These are phyloP conservation scores for Thielaviopsis ethacetica DNA, from an alignment of 2,329 filamentous ascomycete species.

Conservation along the genomic window DNA sequence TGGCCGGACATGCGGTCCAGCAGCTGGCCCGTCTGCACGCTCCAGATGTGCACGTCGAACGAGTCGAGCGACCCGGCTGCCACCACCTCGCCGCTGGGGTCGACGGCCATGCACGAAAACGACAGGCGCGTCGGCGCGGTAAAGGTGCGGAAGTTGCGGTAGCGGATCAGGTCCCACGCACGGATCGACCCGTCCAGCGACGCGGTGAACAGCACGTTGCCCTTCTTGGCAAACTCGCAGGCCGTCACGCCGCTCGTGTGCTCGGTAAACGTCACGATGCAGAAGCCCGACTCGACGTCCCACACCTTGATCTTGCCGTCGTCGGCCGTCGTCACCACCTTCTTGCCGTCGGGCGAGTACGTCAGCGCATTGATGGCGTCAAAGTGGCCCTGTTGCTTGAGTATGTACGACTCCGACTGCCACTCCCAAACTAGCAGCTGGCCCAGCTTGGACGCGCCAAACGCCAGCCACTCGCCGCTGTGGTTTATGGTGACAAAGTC, in stretches of 20 bases:
- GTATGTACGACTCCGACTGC: slow-evolving; percentile 96
- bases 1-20: slow-evolving; percentile 83
- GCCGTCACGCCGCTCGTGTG: slow-evolving; percentile 88
- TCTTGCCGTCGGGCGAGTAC: slow-evolving; percentile 86
- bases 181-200: slow-evolving; percentile 87
- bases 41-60: slow-evolving; percentile 97
- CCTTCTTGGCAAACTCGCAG: slow-evolving; percentile 87
- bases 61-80: slow-evolving; percentile 91
- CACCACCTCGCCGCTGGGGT: slow-evolving; percentile 89
- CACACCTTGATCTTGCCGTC: slow-evolving; percentile 98
- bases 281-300: slow-evolving; percentile 94
- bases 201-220: slow-evolving; percentile 88
- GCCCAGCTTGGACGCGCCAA: slow-evolving; percentile 86
- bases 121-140: slow-evolving; percentile 82
- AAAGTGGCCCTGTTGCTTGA: slow-evolving; percentile 96
- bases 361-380: slow-evolving; percentile 87
- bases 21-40: slow-evolving; percentile 89
- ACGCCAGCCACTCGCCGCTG: slow-evolving; percentile 90
- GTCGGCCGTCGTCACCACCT: slow-evolving; percentile 83
- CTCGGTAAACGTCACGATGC: slow-evolving; percentile 94
- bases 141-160: slow-evolving; percentile 94
- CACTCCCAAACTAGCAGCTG: slow-evolving; percentile 99
- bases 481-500: slow-evolving; percentile 90
- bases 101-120: slow-evolving; percentile 90
- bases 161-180: slow-evolving; percentile 91